Percentiles rank a stretch among this genome's conserved stretches.
phyloP scores from a whole-genome alignment of 495 filamentous ascomycete genomes.

The Tuber aestivum region DNA sequence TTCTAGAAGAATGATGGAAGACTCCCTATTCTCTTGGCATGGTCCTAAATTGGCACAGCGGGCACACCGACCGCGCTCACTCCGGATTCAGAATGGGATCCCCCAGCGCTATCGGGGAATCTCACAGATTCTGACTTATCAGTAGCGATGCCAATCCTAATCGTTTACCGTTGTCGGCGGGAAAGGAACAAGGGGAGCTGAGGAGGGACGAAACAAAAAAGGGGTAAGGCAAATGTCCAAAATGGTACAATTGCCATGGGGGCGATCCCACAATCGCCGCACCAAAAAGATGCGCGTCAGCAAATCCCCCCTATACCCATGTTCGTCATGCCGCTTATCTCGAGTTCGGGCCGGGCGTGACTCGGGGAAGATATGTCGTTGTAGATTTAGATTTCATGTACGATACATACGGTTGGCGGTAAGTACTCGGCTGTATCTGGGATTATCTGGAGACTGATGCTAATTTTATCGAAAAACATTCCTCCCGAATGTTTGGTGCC shows the following conservation, averaged over 20 bases:
- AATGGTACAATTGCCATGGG: conserved; percentile 23
- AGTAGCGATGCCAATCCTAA: conserved; percentile 32
- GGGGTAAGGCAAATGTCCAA: conserved; percentile 31
- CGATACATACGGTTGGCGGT: neutral
- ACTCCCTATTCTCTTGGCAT: conserved; percentile 30
- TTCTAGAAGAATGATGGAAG: conserved; percentile 38
- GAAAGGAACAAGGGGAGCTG: conserved; percentile 31
- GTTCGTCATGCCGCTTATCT: conserved; percentile 33
- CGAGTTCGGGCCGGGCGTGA: conserved; percentile 24
- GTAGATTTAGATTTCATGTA: neutral
- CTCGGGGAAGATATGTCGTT: conserved; percentile 20
- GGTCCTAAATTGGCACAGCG: conserved; percentile 35
- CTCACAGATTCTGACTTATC: conserved; percentile 36
- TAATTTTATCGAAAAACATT: conserved; percentile 29
- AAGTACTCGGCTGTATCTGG: conserved; percentile 28
- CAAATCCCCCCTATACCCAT: conserved; percentile 37
- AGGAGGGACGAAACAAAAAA: conserved; percentile 38
- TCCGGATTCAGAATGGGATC: conserved; percentile 33
- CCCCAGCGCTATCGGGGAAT: conserved; percentile 33
- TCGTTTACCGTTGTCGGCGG: conserved; percentile 29
- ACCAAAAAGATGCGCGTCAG: conserved; percentile 35
- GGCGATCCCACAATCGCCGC: conserved; percentile 31
- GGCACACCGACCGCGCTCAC: conserved; percentile 27
- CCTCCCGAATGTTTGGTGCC: neutral
- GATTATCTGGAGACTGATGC: conserved; percentile 32